Evolutionary conservation across 352 stramenopile genomes (phyloP), one percentile per base, ranked within the genome.

Genomic region (Phytophthora sansomeana): DNA sequence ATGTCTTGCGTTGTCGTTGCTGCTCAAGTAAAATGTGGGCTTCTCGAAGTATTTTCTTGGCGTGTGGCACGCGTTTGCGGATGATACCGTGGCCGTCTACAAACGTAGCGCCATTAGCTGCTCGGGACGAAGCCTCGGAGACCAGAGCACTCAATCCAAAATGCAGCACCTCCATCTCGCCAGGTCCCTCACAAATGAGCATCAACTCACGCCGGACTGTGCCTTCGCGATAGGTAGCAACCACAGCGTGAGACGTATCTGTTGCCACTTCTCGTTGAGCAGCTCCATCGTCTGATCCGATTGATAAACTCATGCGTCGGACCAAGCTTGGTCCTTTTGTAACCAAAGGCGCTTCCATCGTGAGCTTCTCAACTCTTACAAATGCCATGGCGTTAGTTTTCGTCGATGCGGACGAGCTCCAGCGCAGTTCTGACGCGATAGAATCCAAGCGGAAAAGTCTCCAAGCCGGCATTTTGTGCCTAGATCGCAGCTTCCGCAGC

Each of bases 11-110:
- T 47, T 57, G 48, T 35, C 32, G 17, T 21, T 56, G 26, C 26
- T 80, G 62, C 39, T 81, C 75, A 1, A 89, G 75, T 16, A 89
- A 64, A n/a, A 68, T 46, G 26, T 80, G 59, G 7, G 83, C 79
- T 1, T 89, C 72, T 6, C 61, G 71, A 32, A 92, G 78, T 13
- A 92, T 63, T 29, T 77, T 77, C 70, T 90, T 92, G 38, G 81
- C 81, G 50, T 90, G 83, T 3, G 82, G 72, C 19, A 80, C 70
- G 26, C 89, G 87, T 42, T 81, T 85, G 10, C 83, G 83, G 49
- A 90, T 89, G 35, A 79, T 67, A 8, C 83, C 83, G 44, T 90
- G 75, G 14, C 78, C 74, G 51, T 92, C 83, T 1, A 90, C 81
- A 49, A 85, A 90, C 21, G 67, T 84, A 1, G 79, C 82, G 2